These are phyloP conservation scores for Penicillium angulare DNA, from an alignment of 495 filamentous ascomycete species.

Conservation along the genomic window DNA sequence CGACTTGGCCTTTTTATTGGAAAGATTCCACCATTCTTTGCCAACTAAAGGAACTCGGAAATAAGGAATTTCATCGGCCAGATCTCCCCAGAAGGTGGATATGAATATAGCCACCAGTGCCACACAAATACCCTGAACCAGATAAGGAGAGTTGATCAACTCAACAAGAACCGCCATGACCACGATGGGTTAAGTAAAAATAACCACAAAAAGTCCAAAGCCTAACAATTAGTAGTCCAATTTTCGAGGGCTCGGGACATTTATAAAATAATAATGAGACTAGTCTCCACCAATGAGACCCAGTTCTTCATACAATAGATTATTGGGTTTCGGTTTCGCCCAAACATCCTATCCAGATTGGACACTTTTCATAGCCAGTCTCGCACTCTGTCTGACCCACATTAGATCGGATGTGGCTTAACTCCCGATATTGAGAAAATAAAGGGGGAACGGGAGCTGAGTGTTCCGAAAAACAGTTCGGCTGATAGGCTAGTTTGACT, in stretches of 20 bases:
- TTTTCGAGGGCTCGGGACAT: neutral
- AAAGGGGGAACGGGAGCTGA: neutral
- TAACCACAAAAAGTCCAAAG: neutral
- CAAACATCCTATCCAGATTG: neutral
- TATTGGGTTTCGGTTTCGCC: conserved; percentile 1
- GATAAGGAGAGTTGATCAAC: conserved; percentile 23
- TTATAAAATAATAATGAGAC: neutral
- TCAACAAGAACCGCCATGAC: conserved; percentile 26
- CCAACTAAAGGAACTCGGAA: conserved; percentile 30
- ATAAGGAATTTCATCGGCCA: conserved; percentile 30
- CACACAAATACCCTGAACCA: conserved; percentile 17
- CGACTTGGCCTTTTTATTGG: conserved; percentile 30
- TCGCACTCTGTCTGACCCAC: neutral
- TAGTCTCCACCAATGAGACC: conserved; percentile 1
- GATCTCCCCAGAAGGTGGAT: conserved; percentile 27
- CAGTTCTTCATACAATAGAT: neutral
- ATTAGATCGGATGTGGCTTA: neutral
- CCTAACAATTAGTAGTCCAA: neutral
- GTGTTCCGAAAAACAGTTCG: conserved; percentile 1
- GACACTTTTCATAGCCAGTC: no score
- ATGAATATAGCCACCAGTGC: conserved; percentile 21
- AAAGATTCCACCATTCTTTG: conserved; percentile 27
- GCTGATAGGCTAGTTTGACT: no score
- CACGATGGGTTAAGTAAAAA: no score
- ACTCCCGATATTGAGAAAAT: neutral